Base-by-base conservation (phyloP, 1,284 basidiomycete species). In the Naganishia albida region DNA sequence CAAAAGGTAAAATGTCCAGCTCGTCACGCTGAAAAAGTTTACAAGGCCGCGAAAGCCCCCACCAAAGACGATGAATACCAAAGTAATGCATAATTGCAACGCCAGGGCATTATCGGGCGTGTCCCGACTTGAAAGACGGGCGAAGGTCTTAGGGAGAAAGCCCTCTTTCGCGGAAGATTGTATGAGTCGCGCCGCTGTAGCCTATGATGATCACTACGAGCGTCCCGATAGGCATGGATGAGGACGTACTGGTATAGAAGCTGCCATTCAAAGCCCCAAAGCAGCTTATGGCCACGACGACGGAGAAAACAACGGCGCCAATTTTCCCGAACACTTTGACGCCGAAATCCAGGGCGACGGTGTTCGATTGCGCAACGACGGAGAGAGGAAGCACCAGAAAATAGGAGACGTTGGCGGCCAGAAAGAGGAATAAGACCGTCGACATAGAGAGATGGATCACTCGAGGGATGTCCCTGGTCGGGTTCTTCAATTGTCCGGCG, bases 281-380 rank as follows among this genome's bases (percentile, higher is more conserved):
- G 74, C 93, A 98, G 1, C 91, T 95, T 67, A 98, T 85, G 1
- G 93, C 91, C 2, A 99, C 95, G 81, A 94, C 70, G 16, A 70
- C 82, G 1, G 93, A 91, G 75, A 99, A 98, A 2, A 95, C 73
- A 1, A 87, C 85, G 0, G 90, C 93, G 23, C 96, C 95, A 15
- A 88, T 78, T 6, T 87, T 85, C 7, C 96, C 95, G 69, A 94
- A 89, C 2, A 95, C 80, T 0, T 86, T 87, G 63, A 88, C 85
- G 1, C 96, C 96, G 72, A 97, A 99, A 77, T 99, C 95, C 68
- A 95, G 82, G 0, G 93, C 94, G 20, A 97, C 91, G 0, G 94
- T 97, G 71, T 98, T 98, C 68, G 77, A 80, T 8, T 79, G 73
- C 6, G 75, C 74, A 0, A 81, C 78, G 30, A 81, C 70, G 65